Evolutionary conservation across 108 stramenopile genomes (phyloP).

Genomic region (Cyclotella sp.): DNA sequence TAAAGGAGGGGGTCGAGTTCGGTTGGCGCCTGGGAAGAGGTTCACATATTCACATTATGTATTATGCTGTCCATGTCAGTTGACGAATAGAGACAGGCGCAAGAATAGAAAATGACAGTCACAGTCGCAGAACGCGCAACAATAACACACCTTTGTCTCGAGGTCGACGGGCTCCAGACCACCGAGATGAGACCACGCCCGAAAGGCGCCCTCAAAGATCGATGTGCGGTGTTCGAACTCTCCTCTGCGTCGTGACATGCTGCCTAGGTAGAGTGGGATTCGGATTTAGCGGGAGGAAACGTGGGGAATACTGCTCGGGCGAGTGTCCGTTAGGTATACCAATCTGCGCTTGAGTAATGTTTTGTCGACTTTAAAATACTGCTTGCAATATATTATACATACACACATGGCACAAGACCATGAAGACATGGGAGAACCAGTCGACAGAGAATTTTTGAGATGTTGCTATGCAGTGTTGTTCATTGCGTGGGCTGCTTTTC

Average conservation of each 20-base stretch:
- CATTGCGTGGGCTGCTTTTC: too few relatives aligned
- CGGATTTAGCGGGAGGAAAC: too few relatives aligned
- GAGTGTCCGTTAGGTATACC: too few relatives aligned
- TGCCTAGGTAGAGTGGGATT: too few relatives aligned
- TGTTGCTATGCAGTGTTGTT: too few relatives aligned
- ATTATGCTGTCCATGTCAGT: background rate
- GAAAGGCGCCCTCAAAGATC: constrained; percentile 93
- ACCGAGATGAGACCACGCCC: constrained; percentile 91
- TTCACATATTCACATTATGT: background rate
- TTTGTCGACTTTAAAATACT: too few relatives aligned
- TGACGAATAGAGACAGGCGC: background rate
- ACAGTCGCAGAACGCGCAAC: background rate
- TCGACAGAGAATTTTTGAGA: too few relatives aligned
- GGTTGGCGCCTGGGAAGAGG: constrained; percentile 21
- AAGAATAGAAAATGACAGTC: background rate
- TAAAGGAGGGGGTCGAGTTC: constrained; percentile 79
- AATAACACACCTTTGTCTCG: constrained; percentile 52
- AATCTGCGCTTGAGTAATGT: too few relatives aligned
- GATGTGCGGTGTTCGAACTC: constrained; percentile 94
- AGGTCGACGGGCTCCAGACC: constrained; percentile 82
- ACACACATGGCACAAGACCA: too few relatives aligned
- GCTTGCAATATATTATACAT: too few relatives aligned
- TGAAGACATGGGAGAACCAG: too few relatives aligned
- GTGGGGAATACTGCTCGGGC: too few relatives aligned
- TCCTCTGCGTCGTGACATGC: constrained; percentile 89